Evolutionary conservation across 495 filamentous ascomycete species (phyloP), one percentile per base, ranked within the genome.

Genomic region (Margaritispora aquatica): DNA sequence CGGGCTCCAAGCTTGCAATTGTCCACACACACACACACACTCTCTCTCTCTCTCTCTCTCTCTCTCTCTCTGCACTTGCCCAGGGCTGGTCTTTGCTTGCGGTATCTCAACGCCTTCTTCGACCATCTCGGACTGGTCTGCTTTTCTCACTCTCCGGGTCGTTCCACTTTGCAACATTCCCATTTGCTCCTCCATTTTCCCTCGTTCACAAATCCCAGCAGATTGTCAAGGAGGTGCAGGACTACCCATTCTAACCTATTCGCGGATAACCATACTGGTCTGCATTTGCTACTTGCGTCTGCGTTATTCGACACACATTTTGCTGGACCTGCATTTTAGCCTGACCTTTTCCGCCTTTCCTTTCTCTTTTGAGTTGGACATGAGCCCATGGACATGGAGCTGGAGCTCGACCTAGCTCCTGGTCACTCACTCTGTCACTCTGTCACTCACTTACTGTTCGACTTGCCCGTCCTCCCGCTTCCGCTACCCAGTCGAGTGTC

Each of bases 241-340:
- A n/a, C n/a, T n/a, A n/a, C n/a, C n/a, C n/a, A n/a, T n/a, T n/a
- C n/a, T n/a, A n/a, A n/a, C n/a, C n/a, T n/a, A n/a, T n/a, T n/a
- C n/a, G n/a, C n/a, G n/a, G n/a, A n/a, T n/a, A n/a, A n/a, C n/a
- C n/a, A n/a, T n/a, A n/a, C n/a, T n/a, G n/a, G n/a, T n/a, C n/a
- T n/a, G n/a, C n/a, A n/a, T n/a, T n/a, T n/a, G n/a, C 29, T 34
- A 13, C 13, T 13, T 34, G 29, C 29, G 5, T 5, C 29, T 34
- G 29, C 29, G 13, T 34, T 13, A 34, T 13, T 5, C 29, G 29
- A 34, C 29, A 34, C 29, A 34, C 38, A 10, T 2, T 44, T 44
- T 17, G 38, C 38, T 58, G 56, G 47, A 51, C 56, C 56, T 58
- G 56, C 46, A 51, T 58, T 58, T 7, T 51, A 58, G 56, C 56